Evolutionary conservation across 164 flowering plant species (phyloP).

Genomic region (Warburgia ugandensis): DNA sequence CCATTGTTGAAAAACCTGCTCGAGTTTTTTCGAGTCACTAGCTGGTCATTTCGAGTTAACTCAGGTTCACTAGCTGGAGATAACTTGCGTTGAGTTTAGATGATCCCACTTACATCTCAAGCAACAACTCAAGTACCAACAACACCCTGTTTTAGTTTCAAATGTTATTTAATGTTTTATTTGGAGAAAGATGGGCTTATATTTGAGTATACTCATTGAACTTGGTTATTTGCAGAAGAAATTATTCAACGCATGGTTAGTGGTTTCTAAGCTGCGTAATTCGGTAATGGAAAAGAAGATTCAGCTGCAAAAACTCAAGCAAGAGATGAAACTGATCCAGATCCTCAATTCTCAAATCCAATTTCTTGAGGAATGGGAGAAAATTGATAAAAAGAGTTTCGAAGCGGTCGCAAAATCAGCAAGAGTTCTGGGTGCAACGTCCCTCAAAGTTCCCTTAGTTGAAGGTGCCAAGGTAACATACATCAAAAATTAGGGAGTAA

Average conservation of each 20-base stretch:
- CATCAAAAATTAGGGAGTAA: no score
- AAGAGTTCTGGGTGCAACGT: slow-evolving; percentile 27
- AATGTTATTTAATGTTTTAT: no score
- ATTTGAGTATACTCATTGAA: no score
- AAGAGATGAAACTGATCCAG: slow-evolving; percentile 26
- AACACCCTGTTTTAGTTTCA: no score
- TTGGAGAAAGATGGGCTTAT: no score
- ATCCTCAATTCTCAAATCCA: slow-evolving; percentile 33
- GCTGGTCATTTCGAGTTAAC: no score
- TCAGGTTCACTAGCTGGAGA: no score
- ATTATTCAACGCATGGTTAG: slow-evolving; percentile 23
- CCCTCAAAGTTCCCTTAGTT: slow-evolving; percentile 35
- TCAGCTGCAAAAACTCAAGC: slow-evolving; percentile 31
- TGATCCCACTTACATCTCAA: no score
- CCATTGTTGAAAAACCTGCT: no score
- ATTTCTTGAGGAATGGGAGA: slow-evolving; percentile 47
- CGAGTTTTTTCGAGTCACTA: no score
- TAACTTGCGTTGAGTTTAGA: no score
- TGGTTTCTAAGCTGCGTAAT: slow-evolving; percentile 26
- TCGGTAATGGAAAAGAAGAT: slow-evolving; percentile 29
- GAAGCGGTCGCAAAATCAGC: slow-evolving; percentile 45
- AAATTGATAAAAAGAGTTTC: slow-evolving; percentile 42
- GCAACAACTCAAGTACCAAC: no score
- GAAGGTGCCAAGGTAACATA: slow-evolving; percentile 56
- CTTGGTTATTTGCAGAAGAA: slow-evolving; percentile 21